phyloP scores from a whole-genome alignment of 176 grass and related monocot genomes.

The Oryza coarctata region DNA sequence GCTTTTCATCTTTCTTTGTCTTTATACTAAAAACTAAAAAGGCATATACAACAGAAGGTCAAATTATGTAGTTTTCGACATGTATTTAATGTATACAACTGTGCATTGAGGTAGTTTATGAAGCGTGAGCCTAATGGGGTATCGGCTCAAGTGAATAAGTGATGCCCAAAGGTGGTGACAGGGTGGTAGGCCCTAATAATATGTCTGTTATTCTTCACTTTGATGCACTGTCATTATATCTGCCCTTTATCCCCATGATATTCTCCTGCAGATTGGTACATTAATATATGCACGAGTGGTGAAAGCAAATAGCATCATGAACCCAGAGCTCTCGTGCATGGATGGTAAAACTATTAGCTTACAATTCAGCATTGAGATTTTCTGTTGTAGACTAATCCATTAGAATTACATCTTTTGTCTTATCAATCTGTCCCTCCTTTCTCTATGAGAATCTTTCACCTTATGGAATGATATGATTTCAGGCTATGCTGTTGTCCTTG shows the following conservation, averaged over 20 bases:
- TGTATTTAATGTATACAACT: not conserved
- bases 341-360: conserved; percentile 63
- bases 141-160: not conserved
- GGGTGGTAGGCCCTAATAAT: conserved; percentile 1
- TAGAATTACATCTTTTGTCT: not conserved
- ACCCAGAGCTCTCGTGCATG: conserved; percentile 95
- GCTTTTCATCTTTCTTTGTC: not conserved
- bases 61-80: conserved; percentile 13
- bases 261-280: conserved; percentile 73
- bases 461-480: not conserved
- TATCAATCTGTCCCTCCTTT: not conserved
- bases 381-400: not conserved
- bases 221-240: conserved; percentile 12
- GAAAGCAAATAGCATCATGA: conserved; percentile 90
- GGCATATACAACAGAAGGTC: not conserved
- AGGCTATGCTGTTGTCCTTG: not conserved
- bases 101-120: conserved; percentile 2
- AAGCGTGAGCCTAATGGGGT: not conserved
- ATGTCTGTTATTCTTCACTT: conserved; percentile 13
- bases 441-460: not conserved
- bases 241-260: conserved; percentile 3
- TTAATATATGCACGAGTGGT: conserved; percentile 88
- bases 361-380: not conserved
- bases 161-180: not conserved
- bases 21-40: not conserved